Evolutionary conservation across 306 rosid genomes (phyloP).

Genomic region (Pyrus pyrifolia): DNA sequence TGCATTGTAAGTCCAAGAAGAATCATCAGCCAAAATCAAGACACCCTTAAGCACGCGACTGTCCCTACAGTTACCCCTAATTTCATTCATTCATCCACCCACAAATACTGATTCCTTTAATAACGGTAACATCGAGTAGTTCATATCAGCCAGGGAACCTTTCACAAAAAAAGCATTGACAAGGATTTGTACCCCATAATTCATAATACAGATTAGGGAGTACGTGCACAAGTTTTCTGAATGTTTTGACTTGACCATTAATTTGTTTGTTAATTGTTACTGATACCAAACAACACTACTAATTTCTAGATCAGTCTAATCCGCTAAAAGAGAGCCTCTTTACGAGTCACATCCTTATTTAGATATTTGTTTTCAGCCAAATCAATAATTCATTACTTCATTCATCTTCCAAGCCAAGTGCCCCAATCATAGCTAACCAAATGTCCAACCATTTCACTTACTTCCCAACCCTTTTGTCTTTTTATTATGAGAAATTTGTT

Average conservation of each 20-base stretch:
- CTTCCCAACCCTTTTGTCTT: neutral
- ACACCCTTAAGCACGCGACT: neutral
- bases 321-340: neutral
- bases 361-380: neutral
- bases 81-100: neutral
- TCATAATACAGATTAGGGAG: neutral
- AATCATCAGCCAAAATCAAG: neutral
- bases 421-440: neutral
- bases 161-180: neutral
- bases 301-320: neutral
- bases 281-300: neutral
- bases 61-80: neutral
- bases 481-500: neutral
- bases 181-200: neutral
- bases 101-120: neutral
- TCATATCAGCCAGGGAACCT: neutral
- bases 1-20: neutral
- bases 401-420: neutral
- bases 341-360: neutral
- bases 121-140: neutral
- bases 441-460: neutral
- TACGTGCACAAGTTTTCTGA: neutral
- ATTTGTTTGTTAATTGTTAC: neutral
- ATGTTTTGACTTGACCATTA: neutral
- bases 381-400: neutral